phyloP scores from a whole-genome alignment of 306 rosid species.

The Elaeagnus macrophylla region DNA sequence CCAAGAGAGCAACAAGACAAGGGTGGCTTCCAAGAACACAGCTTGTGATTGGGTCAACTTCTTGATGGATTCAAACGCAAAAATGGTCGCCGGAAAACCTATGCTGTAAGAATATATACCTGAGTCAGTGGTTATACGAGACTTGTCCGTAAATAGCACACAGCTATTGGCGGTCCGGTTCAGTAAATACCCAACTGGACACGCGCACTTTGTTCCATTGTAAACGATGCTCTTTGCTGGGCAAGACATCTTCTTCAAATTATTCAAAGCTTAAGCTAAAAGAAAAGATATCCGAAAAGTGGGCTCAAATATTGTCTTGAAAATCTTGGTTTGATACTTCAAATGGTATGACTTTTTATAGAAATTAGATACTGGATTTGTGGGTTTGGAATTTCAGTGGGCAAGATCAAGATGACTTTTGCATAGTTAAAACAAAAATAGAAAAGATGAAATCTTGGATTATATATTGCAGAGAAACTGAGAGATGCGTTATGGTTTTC shows the following conservation, averaged over 20 bases:
- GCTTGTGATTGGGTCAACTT: constrained; percentile 95
- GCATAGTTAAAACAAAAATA: background rate
- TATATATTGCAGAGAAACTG: background rate
- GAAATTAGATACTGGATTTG: too few relatives aligned
- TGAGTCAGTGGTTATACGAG: constrained; percentile 33
- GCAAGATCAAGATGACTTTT: too few relatives aligned
- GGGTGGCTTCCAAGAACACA: constrained; percentile 82
- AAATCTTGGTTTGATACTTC: constrained; percentile 2
- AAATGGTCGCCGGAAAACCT: constrained; percentile 48
- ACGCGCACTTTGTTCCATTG: constrained; percentile 64
- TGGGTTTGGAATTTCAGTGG: too few relatives aligned
- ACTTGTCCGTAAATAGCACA: constrained; percentile 32
- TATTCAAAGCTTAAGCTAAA: background rate
- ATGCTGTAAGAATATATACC: constrained; percentile 46
- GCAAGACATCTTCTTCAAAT: constrained; percentile 43
- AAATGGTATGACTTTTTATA: too few relatives aligned
- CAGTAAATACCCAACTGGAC: constrained; percentile 58
- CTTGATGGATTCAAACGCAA: constrained; percentile 62
- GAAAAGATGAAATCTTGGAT: background rate
- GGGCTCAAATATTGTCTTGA: background rate
- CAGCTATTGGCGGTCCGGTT: constrained; percentile 30
- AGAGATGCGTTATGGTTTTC: background rate
- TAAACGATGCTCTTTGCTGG: constrained; percentile 50
- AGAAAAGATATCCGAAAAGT: background rate
- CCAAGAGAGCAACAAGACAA: constrained; percentile 71